phyloP scores from a whole-genome alignment of 2,329 filamentous ascomycete genomes.

The Mollisiaceae sp. region DNA sequence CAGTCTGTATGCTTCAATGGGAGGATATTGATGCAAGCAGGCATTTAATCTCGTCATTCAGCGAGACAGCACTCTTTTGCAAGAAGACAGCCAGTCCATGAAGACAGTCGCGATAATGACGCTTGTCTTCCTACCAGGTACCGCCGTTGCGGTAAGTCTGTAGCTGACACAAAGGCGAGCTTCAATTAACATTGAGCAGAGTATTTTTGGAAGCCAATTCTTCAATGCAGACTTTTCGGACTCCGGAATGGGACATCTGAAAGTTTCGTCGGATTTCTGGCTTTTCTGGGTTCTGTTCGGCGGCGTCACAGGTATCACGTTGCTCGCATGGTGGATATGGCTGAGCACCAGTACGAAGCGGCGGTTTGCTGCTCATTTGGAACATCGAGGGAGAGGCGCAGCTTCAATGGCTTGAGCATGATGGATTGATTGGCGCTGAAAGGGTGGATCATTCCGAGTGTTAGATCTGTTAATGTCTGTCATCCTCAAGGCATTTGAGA shows the following conservation, averaged over 20 bases:
- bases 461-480: too few relatives aligned
- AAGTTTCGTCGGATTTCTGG: constrained; percentile 10
- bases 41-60: constrained; percentile 16
- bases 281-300: constrained; percentile 3
- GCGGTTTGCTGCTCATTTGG: constrained; percentile 7
- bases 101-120: constrained; percentile 15
- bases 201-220: constrained; percentile 11
- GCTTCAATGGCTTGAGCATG: not conserved
- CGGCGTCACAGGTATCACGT: not conserved
- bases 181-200: not conserved
- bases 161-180: not conserved
- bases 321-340: constrained; percentile 8
- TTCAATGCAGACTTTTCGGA: constrained; percentile 12
- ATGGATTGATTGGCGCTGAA: too few relatives aligned
- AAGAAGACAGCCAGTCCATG: constrained; percentile 15
- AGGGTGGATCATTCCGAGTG: too few relatives aligned
- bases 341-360: constrained; percentile 1
- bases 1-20: not conserved
- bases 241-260: not conserved
- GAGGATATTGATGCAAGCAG: not conserved
- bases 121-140: constrained; percentile 11
- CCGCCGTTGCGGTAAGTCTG: not conserved
- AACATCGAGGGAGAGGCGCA: constrained; percentile 4
- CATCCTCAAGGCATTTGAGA: too few relatives aligned
- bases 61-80: constrained; percentile 11